Base-by-base conservation (phyloP, 2,329 filamentous ascomycete species). In the Monosporascus sp. region DNA sequence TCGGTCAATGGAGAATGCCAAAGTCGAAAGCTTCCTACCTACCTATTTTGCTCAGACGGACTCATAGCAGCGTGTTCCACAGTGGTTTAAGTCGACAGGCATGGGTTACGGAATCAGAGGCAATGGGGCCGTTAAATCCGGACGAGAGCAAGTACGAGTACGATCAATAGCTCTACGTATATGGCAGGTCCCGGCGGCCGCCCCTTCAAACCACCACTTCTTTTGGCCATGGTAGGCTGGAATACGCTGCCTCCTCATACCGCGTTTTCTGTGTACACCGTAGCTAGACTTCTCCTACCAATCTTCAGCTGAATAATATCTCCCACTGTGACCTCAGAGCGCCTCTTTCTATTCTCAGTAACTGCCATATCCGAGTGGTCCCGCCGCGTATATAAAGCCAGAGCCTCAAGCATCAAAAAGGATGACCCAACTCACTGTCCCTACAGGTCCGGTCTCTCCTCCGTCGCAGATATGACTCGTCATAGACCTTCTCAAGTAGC, bases 381-480 rank as follows among this genome's bases (percentile, higher is more conserved):
- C 22, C 17, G 6, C 37, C 17, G 44, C 43, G 46, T 40, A 37
- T 63, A 65, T 65, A 65, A 63, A 58, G 51, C 22, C 15, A 15
- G 37, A 28, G 37, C n/a, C 50, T 48, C 45, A 50, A 49, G 37
- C 37, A 52, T 37, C 51, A 50, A 46, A 50, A 46, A 61, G 37
- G 37, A 65, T 65, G 64, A 58, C 58, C 22, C 54, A 59, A 45
- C 49, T 52, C 49, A 45, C 50, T 18, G 57, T 37, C 51, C n/a
- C 49, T 58, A 51, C 59, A 56, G 57, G 60, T 63, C 64, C 55
- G 57, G 60, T 63, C 54, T 57, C 54, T 54, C 60, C 50, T 58
- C 52, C 55, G 47, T 55, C 43, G 15, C 56, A 56, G 61, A 35
- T 49, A 69, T 69, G 66, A 65, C 66, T 28, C 63, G 60, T 50